Percentiles rank a stretch among this genome's conserved stretches.
Evolutionary conservation across 139 green algal species (phyloP).

Genomic region (Raphidocelis subcapitata): DNA sequence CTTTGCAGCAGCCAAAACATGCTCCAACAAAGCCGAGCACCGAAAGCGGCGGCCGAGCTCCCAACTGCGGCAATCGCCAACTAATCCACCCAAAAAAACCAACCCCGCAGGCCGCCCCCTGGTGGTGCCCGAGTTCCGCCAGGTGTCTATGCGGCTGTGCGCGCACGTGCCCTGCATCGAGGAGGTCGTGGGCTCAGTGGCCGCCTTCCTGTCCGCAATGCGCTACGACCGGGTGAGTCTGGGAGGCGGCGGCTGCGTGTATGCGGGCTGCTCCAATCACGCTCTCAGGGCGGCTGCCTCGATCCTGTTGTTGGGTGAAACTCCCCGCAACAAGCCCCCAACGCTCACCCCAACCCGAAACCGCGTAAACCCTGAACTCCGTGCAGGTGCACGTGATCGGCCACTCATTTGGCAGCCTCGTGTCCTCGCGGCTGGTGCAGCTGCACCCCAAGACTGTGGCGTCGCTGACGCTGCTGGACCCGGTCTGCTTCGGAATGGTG

Average conservation of each 20-base stretch:
- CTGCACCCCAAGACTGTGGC: conserved; percentile 9
- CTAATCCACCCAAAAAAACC: neutral
- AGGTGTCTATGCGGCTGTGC: conserved; percentile 21
- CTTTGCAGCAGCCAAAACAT: no score
- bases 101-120: neutral
- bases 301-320: no score
- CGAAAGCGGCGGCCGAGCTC: no score
- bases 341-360: neutral
- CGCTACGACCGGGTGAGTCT: neutral
- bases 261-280: no score
- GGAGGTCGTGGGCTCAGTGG: neutral
- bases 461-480: conserved; percentile 32
- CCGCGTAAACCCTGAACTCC: neutral
- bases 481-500: neutral
- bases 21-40: no score
- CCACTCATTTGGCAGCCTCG: conserved; percentile 38
- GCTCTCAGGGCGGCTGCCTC: no score
- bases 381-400: neutral
- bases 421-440: conserved; percentile 28
- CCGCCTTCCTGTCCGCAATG: neutral
- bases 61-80: no score
- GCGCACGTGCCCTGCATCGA: conserved; percentile 12
- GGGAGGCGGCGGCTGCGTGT: neutral
- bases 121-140: conserved; percentile 3
- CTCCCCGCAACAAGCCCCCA: no score